These are phyloP conservation scores for Claviceps purpurea DNA, from an alignment of 2,329 filamentous ascomycete genomes.

Conservation along the genomic window DNA sequence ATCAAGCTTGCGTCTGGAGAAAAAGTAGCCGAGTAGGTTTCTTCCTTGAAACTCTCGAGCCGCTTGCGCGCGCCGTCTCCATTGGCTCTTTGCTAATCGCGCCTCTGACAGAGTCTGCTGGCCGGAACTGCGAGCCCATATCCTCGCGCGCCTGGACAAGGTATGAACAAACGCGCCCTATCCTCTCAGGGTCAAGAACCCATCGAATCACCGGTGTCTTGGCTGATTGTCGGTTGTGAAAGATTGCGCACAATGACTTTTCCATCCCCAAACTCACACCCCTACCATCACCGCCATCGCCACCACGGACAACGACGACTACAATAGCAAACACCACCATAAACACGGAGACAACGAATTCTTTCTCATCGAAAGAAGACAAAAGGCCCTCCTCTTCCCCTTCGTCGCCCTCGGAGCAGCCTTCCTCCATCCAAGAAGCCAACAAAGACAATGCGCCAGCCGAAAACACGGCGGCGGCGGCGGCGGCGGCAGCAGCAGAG, in stretches of 20 bases:
- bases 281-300: slow-evolving; percentile 34
- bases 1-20: slow-evolving; percentile 35
- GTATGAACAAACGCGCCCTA: slow-evolving; percentile 18
- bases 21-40: slow-evolving; percentile 41
- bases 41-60: neutral
- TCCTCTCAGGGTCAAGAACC: too few species aligned
- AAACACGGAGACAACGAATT: neutral
- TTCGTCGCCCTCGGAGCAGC: slow-evolving; percentile 17
- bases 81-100: slow-evolving; percentile 15
- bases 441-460: slow-evolving; percentile 56
- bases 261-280: slow-evolving; percentile 52
- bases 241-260: slow-evolving; percentile 69
- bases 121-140: slow-evolving; percentile 50
- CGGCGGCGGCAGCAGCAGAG: too few species aligned
- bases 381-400: slow-evolving; percentile 29
- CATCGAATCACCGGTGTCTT: too few species aligned
- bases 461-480: slow-evolving; percentile 10
- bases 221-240: neutral
- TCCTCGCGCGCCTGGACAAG: slow-evolving; percentile 56
- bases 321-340: neutral
- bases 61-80: neutral
- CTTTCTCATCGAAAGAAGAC: neutral
- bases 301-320: slow-evolving; percentile 11
- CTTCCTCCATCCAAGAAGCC: slow-evolving; percentile 37
- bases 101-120: slow-evolving; percentile 48